Evolutionary conservation across 805 yeast species (phyloP).

Genomic region (Isabelozyma gotoi): DNA sequence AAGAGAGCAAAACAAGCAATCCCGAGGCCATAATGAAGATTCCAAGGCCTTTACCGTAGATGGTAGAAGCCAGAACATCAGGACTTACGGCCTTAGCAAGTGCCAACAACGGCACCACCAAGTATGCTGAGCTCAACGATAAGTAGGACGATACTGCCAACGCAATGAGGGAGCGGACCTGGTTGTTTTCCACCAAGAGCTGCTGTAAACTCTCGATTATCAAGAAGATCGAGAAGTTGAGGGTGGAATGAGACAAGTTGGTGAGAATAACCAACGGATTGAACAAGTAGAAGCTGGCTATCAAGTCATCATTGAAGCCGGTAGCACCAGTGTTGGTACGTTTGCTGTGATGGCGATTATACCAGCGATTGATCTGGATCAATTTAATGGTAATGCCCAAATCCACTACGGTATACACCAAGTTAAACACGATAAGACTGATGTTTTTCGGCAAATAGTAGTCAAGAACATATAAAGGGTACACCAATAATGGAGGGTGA

Average conservation of each 20-base stretch:
- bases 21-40: slow-evolving; percentile 13
- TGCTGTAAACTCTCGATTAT: slow-evolving; percentile 48
- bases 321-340: slow-evolving; percentile 11
- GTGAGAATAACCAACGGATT: slow-evolving; percentile 80
- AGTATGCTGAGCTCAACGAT: slow-evolving; percentile 58
- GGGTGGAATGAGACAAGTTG: slow-evolving; percentile 67
- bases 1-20: slow-evolving; percentile 25
- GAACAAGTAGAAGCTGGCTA: slow-evolving; percentile 66
- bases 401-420: slow-evolving; percentile 62
- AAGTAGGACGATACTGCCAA: slow-evolving; percentile 67
- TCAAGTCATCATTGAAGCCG: slow-evolving; percentile 40
- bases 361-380: slow-evolving; percentile 47
- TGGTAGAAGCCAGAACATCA: neutral
- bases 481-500: slow-evolving; percentile 76
- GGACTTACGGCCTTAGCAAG: slow-evolving; percentile 22
- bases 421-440: slow-evolving; percentile 21
- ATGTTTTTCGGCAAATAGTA: slow-evolving; percentile 16
- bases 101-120: slow-evolving; percentile 57
- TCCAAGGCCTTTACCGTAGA: slow-evolving; percentile 13
- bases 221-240: slow-evolving; percentile 58
- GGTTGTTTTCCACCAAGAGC: slow-evolving; percentile 39
- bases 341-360: slow-evolving; percentile 21
- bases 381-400: slow-evolving; percentile 54
- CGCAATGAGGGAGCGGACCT: slow-evolving; percentile 45
- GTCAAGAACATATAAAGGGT: slow-evolving; percentile 42